Conservation (phyloP, 345 rosid species). For the rapeseed (Brassica napus) region Da-Ae NC_063446.1:29493001-29493500, state of each 20-base stretch:
- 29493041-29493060: not conserved
- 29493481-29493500: no score
- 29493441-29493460: no score
- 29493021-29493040: not conserved
- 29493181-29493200: slow-evolving; percentile 5
- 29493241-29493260: not conserved
- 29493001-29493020: not conserved
- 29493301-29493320: not conserved
- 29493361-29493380: not conserved
- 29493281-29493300: not conserved
- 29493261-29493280: not conserved
- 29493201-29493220: not conserved
- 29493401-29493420: no score
- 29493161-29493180: not conserved
- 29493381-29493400: no score
- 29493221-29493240: not conserved
- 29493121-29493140: not conserved
- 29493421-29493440: no score
- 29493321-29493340: not conserved
- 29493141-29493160: slow-evolving; percentile 14
- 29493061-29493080: not conserved
- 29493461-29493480: no score
- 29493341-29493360: not conserved
- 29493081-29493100: not conserved
- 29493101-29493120: not conserved